A percentile compares a stretch with the other conserved stretches of the same genome.
These are phyloP conservation scores for Aspergillus japonicus DNA, from an alignment of 2,329 filamentous ascomycete genomes.

Conservation along the genomic window DNA sequence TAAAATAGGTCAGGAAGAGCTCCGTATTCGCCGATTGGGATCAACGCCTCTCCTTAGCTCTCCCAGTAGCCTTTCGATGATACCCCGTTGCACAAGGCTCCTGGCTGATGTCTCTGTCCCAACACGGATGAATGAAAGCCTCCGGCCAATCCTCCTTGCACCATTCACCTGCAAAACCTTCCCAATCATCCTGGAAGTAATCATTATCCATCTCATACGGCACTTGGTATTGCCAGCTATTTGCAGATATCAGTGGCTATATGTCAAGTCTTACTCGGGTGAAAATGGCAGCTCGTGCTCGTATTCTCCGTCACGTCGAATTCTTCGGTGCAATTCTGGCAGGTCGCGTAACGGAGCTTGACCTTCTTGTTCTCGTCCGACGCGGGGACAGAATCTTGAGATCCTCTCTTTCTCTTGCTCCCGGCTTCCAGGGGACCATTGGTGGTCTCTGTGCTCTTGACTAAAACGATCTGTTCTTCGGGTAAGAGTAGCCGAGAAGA, in stretches of 20 bases:
- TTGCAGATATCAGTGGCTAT: neutral
- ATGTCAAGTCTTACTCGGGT: neutral
- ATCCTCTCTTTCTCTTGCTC: neutral
- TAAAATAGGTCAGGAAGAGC: too few relatives aligned
- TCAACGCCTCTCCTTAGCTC: too few relatives aligned
- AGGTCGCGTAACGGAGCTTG: neutral
- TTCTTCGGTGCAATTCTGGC: neutral
- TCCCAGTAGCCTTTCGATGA: neutral
- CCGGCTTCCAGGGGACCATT: too few relatives aligned
- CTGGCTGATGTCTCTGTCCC: neutral
- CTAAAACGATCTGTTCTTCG: too few relatives aligned
- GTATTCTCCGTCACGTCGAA: slow-evolving; percentile 4
- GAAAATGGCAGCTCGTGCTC: neutral
- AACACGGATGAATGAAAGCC: neutral
- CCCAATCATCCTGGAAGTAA: neutral
- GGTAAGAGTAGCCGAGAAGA: too few relatives aligned
- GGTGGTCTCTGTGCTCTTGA: too few relatives aligned
- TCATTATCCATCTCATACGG: neutral
- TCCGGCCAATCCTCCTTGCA: neutral
- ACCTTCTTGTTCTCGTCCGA: neutral
- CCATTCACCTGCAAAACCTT: neutral
- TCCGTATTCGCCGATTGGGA: too few relatives aligned
- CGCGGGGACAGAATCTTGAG: too few relatives aligned
- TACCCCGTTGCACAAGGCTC: neutral
- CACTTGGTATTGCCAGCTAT: neutral